Conservation (phyloP, 148 eudicot species). For the Rhododendron molle region DNA sequence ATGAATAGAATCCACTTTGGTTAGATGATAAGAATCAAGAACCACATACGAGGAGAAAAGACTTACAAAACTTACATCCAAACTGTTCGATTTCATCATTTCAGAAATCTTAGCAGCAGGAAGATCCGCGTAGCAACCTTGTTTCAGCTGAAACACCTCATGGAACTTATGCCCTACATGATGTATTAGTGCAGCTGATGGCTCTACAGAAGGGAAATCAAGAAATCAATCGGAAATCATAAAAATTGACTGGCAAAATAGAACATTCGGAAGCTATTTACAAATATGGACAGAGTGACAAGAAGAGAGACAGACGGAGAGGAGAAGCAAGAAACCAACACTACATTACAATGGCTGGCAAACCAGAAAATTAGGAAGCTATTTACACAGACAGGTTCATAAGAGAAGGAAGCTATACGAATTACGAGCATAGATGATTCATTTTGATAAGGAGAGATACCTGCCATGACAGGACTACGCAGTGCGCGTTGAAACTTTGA, state of each 20-base stretch:
- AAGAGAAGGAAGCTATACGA: background rate
- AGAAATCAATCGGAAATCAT: background rate
- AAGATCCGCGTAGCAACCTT: slow-evolving; percentile 63
- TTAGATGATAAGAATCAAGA: background rate
- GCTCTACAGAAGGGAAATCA: slow-evolving; percentile 29
- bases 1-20: background rate
- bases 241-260: background rate
- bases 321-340: background rate
- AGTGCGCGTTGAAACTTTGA: slow-evolving; percentile 44
- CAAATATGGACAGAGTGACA: background rate
- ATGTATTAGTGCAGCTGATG: slow-evolving; percentile 41
- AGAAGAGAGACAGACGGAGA: background rate
- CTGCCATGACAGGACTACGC: slow-evolving; percentile 48
- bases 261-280: background rate
- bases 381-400: background rate
- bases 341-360: background rate
- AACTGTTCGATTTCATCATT: slow-evolving; percentile 81
- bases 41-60: background rate
- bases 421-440: background rate
- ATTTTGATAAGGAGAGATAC: slow-evolving; percentile 19
- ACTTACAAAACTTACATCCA: slow-evolving; percentile 57
- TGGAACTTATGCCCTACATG: slow-evolving; percentile 65
- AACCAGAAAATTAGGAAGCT: background rate
- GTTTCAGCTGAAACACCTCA: slow-evolving; percentile 83
- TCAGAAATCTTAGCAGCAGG: slow-evolving; percentile 75